Evolutionary conservation across 306 rosid genomes (phyloP), one percentile per base, ranked within the genome.

Genomic region (Quercus rubra): DNA sequence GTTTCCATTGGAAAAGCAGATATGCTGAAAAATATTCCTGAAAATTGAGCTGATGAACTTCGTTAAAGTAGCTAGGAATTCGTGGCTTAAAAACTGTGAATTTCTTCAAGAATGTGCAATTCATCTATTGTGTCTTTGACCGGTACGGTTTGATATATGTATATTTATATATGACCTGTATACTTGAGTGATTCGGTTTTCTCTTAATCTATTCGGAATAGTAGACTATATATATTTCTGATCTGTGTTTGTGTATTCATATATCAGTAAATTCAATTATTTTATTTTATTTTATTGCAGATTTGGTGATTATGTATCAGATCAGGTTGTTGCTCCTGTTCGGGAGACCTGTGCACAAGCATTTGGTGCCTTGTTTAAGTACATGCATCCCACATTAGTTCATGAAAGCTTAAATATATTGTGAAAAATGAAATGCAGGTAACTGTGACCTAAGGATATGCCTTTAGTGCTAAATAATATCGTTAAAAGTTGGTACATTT

Each of bases 241-340:
- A 31, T 75, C 71, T 64, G 54, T 54, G 31, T 78, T 51, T 64
- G 7, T 74, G 59, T 69, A 63, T 55, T 33, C 55, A 25, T 43
- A n/a, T 21, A 73, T 77, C 25, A 28, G 71, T 21, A 75, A 20
- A 28, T 64, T 79, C 63, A 75, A 71, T 81, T 19, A 31, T 58
- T 85, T 74, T 78, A 57, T 58, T 72, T 74, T 78, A 25, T 28
- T 78, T 74, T 83, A 71, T 83, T 91, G 90, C 98, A 95, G 98
- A 78, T 95, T 95, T 83, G 99, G 99, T 68, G 99, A 95, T 89
- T 95, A 91, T 83, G 94, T 95, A 56, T 95, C 99, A 46, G 99
- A 95, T 86, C 97, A 92, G 88, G 99, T 95, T 83, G 99, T 95
- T 87, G 98, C 99, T 54, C 99, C 97, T n/a, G 99, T 92, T 75